Base-by-base conservation (phyloP, 2,329 filamentous ascomycete species). In the Periglandula ipomoeae region DNA sequence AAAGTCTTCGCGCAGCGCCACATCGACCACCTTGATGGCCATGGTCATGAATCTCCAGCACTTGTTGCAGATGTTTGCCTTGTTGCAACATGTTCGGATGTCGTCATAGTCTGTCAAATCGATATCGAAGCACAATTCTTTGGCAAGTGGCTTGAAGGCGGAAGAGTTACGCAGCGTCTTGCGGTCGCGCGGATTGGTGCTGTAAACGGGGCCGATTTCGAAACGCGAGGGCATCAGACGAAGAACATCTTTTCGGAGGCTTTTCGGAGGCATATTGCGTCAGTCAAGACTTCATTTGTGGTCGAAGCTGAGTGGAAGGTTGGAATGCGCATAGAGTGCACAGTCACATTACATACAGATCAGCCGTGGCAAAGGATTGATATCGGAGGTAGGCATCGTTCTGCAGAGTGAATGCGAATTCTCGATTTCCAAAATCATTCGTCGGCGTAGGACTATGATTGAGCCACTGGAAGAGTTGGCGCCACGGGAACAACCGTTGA, bases 71-170 rank as follows among this genome's bases (percentile, higher is more conserved):
- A 98, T 97, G 58, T 87, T 94, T 8, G 91, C 89, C 64, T 91
- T 90, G 59, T 84, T 82, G 65, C 93, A 98, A 70, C 93, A 98
- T 24, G 90, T 96, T 57, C 93, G 84, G 55, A 98, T 87, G 56
- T 95, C 89, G 64, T 98, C 93, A 68, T 98, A 98, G 70, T 97
- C 93, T 48, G 93, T 97, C 79, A 98, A 79, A 78, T 98, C 93
- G 60, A 98, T 97, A 84, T 98, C 93, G 67, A 98, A 97, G 59
- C 95, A 95, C 35, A 98, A 73, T 66, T 98, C 93, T 66, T 98
- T 98, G 49, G 87, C 79, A 27, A 96, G 67, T 0, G 93, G 91
- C 54, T 84, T 85, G 70, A 98, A 96, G 8, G 87, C 81, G 43
- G 81, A 81, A 32, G 84, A 79, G 65, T 89, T 91, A 47, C 85